Percentiles rank a stretch among this genome's conserved stretches.
These are phyloP conservation scores for Citrullus colocynthis DNA, from an alignment of 306 rosid species.

Conservation along the genomic window DNA sequence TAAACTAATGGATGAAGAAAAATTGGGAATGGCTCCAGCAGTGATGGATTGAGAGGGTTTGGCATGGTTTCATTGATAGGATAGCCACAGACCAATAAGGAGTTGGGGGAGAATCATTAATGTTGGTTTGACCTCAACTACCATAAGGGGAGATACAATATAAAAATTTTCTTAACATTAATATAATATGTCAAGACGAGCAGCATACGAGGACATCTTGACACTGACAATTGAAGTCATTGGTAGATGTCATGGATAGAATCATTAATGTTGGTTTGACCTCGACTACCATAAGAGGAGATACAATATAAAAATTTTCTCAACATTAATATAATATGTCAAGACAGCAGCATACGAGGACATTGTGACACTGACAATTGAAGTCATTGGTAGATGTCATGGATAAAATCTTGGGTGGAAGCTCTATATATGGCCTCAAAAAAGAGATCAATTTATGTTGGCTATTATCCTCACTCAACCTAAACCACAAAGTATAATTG, in stretches of 20 bases:
- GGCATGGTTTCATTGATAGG: neutral
- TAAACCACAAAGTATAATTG: neutral
- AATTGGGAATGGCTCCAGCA: neutral
- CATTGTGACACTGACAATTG: neutral
- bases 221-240: neutral
- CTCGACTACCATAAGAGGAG: neutral
- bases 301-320: no score
- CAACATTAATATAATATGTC: neutral
- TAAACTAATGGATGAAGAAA: neutral
- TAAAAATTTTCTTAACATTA: no score
- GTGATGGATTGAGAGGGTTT: neutral
- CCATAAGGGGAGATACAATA: neutral
- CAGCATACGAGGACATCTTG: neutral
- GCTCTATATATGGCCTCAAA: no score
- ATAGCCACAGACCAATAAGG: neutral
- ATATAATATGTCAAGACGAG: no score
- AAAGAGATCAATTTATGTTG: no score
- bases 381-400: neutral
- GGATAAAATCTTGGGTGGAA: no score
- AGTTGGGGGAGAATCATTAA: neutral
- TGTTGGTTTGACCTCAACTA: neutral
- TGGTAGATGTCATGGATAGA: no score
- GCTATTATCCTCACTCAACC: neutral
- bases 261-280: neutral
- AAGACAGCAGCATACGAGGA: neutral